Evolutionary conservation across 345 rosid species (phyloP), one percentile per base, ranked within the genome.

Genomic region (Angophora floribunda): DNA sequence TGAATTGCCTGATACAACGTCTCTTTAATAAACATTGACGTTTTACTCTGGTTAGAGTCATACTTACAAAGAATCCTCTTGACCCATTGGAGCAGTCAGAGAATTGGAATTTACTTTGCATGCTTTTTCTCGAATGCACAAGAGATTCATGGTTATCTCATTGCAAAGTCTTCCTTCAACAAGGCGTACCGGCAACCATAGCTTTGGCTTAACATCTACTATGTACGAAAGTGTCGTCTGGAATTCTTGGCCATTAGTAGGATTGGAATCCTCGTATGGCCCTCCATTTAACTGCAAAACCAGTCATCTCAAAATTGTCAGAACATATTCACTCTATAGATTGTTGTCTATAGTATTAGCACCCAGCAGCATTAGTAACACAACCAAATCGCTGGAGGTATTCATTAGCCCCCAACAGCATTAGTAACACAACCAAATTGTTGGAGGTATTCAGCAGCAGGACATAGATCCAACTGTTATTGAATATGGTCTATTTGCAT

Each of bases 151-250:
- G 88, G 92, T 93, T 32, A 98, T 95, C 94, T 95, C 97, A 30
- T 84, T 95, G 88, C 96, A 91, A 49, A 98, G 91, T 87, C 97
- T 94, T 82, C 99, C 99, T 93, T 98, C 98, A 51, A 98, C 92
- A 36, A 98, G 92, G 30, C 92, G 88, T 86, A 96, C 94, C 0
- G 99, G 99, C 90, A 98, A 90, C 98, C 99, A 95, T 65, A 92
- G 70, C 91, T 98, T 98, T 7, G 98, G 99, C 89, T 92, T 94
- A 36, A 95, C 96, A 87, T 96, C 96, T 9, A 96, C 95, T 4
- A 89, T 65, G 91, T 95, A 96, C 0, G 93, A 91, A 86, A 98
- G 98, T 67, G 93, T 93, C 1, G 99, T 94, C 57, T 67, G 92
- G 85, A 90, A 94, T 80, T 92, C 94, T 89, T 93, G 89, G 89